Percentiles rank a stretch among this genome's conserved stretches.
These are phyloP conservation scores for Phytophthora litchii DNA, from an alignment of 352 stramenopile species.

Conservation along the genomic window DNA sequence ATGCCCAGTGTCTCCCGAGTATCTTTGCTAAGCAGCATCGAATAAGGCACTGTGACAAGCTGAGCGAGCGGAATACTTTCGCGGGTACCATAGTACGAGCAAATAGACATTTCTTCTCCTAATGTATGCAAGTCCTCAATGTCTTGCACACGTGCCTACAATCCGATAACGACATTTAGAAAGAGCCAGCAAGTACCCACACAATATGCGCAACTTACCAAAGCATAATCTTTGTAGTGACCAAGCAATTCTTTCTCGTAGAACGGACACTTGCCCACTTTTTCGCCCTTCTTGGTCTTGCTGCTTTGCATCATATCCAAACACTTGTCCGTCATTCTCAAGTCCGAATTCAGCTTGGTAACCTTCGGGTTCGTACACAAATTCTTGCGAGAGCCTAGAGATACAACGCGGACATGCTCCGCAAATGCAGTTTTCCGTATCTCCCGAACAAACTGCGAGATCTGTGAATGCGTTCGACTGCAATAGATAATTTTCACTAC, in stretches of 20 bases:
- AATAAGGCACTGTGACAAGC: conserved; percentile 92
- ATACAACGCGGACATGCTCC: conserved; percentile 73
- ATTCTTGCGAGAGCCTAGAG: conserved; percentile 86
- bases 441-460: conserved; percentile 89
- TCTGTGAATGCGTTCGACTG: conserved; percentile 91
- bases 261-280: conserved; percentile 76
- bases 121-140: conserved; percentile 96
- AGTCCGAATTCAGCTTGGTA: conserved; percentile 62
- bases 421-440: conserved; percentile 85
- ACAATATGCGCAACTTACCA: conserved; percentile 46
- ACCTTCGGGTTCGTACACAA: conserved; percentile 85
- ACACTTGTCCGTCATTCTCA: conserved; percentile 86
- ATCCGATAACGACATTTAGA: conserved; percentile 8
- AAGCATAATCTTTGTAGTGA: conserved; percentile 78
- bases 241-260: conserved; percentile 79
- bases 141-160: conserved; percentile 87
- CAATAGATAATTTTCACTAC: conserved; percentile 91
- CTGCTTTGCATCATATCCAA: conserved; percentile 86
- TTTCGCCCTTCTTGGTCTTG: conserved; percentile 57
- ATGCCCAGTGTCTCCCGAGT: conserved; percentile 92
- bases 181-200: conserved; percentile 1
- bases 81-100: conserved; percentile 97
- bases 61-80: conserved; percentile 91
- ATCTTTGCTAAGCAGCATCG: conserved; percentile 91
- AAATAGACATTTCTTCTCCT: conserved; percentile 91